These are phyloP conservation scores for Insectozyma bohioensis DNA, from an alignment of 1,139 yeast genomes.

Conservation along the genomic window DNA sequence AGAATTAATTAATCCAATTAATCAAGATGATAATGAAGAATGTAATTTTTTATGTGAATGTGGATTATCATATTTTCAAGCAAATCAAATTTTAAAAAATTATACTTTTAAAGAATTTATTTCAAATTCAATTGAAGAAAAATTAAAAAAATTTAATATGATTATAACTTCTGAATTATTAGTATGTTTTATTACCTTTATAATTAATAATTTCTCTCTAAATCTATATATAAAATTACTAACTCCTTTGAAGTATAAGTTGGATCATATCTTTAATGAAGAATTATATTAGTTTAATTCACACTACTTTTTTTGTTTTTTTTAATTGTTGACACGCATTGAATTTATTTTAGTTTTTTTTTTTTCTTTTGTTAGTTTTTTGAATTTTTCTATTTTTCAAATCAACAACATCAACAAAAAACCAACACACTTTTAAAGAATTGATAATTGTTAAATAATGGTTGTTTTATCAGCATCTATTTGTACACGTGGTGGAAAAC, in stretches of 20 bases:
- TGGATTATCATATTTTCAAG: conserved; percentile 14
- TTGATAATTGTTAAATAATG: conserved; percentile 17
- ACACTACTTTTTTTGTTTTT: conserved; percentile 8
- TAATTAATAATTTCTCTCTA: no score
- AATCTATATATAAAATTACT: no score
- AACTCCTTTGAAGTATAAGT: conserved; percentile 7
- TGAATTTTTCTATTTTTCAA: conserved; percentile 3
- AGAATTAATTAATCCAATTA: conserved; percentile 1
- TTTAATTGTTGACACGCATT: conserved; percentile 11
- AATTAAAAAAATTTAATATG: conserved; percentile 5
- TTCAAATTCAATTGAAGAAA: conserved; percentile 4
- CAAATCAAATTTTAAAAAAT: conserved; percentile 6
- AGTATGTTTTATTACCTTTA: not conserved
- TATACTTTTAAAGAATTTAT: conserved; percentile 9
- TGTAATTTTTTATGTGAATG: conserved; percentile 11
- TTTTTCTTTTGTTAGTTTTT: not conserved
- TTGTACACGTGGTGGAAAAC: conserved; percentile 93
- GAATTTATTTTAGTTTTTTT: not conserved
- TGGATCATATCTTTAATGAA: conserved; percentile 8
- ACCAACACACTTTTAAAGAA: not conserved
- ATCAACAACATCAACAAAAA: conserved; percentile 4
- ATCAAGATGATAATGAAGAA: no score
- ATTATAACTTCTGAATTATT: conserved; percentile 9
- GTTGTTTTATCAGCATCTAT: conserved; percentile 87
- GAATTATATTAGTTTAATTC: conserved; percentile 4